Evolutionary conservation across 192 early-diverging fungal genomes (phyloP), one percentile per base, ranked within the genome.

Genomic region (Coemansia sp.): DNA sequence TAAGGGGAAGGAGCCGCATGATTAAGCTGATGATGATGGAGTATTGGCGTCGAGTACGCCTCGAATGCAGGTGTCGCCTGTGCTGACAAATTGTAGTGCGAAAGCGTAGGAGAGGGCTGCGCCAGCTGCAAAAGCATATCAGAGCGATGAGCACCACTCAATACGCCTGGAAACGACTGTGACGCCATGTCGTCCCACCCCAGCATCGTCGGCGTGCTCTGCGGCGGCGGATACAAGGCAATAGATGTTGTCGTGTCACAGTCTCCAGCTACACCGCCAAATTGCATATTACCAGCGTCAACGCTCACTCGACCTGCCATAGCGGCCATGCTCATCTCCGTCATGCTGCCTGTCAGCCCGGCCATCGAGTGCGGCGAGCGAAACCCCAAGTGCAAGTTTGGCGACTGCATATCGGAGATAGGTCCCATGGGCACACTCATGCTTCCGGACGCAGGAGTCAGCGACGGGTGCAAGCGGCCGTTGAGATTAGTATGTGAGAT

Each of bases 81-180:
- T 12, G 80, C 72, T 0, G 80, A 74, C 46, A 74, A 13, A 47
- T 73, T 74, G 63, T 77, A 72, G 42, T 70, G 47, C 9, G 68
- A 68, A 18, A 59, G 72, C 24, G 72, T 61, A 3, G 75, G 76
- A 43, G 76, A 75, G 42, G 80, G 80, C 69, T 78, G 80, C 34
- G 68, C 80, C 16, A 83, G 57, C 55, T 68, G 70, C 72, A 75
- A 72, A 13, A 78, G 67, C 70, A 78, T 68, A 2, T 83, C 80
- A 3, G 54, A 33, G 27, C 34, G 51, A 9, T 54, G 51, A 9
- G 52, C 9, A 11, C 52, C 27, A 31, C 29, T 55, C 22, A 82
- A 62, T 59, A 82, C 73, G 20, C 51, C 64, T 6, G 66, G 62
- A 60, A 82, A 47, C 64, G 80, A 61, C 68, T 76, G 67, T 43